phyloP scores from a whole-genome alignment of 192 early-diverging fungal species.

The Spizellomyces punctatus region DNA sequence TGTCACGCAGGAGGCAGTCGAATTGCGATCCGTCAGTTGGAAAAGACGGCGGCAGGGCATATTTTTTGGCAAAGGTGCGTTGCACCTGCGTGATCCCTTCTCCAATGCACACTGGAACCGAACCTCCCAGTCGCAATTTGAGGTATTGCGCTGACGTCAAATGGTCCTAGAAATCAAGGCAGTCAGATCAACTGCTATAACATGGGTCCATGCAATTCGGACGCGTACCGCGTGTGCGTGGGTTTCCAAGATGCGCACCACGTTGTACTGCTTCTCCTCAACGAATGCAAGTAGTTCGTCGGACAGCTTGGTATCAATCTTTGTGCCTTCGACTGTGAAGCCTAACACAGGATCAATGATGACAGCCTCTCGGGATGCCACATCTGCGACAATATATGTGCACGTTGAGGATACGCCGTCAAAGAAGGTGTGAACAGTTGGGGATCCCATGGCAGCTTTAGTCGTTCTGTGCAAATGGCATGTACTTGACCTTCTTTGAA shows the following conservation, averaged over 20 bases:
- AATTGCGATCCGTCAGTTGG: conserved; percentile 31
- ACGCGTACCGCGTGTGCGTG: conserved; percentile 36
- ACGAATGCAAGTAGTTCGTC: conserved; percentile 25
- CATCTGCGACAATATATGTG: too few relatives aligned
- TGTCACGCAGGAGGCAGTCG: conserved; percentile 27
- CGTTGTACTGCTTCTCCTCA: not conserved
- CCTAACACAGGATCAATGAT: conserved; percentile 35
- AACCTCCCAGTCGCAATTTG: conserved; percentile 21
- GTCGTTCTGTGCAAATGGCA: too few relatives aligned
- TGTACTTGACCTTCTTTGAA: too few relatives aligned
- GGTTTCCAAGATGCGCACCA: conserved; percentile 31
- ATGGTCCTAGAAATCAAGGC: conserved; percentile 29
- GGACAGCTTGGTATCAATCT: conserved; percentile 12
- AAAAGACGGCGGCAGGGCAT: conserved; percentile 2
- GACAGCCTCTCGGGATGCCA: conserved; percentile 12
- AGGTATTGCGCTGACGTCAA: conserved; percentile 34
- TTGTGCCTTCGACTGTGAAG: conserved; percentile 11
- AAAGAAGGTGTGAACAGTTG: too few relatives aligned
- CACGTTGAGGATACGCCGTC: too few relatives aligned
- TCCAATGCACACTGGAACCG: conserved; percentile 25
- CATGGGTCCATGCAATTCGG: not conserved
- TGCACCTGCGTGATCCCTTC: conserved; percentile 30
- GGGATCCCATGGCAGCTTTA: too few relatives aligned
- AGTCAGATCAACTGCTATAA: not conserved
- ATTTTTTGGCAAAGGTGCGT: conserved; percentile 13